A percentile compares a stretch with the other conserved stretches of the same genome.
Conservation (phyloP, 495 filamentous ascomycete species). For the Letharia columbiana region DNA sequence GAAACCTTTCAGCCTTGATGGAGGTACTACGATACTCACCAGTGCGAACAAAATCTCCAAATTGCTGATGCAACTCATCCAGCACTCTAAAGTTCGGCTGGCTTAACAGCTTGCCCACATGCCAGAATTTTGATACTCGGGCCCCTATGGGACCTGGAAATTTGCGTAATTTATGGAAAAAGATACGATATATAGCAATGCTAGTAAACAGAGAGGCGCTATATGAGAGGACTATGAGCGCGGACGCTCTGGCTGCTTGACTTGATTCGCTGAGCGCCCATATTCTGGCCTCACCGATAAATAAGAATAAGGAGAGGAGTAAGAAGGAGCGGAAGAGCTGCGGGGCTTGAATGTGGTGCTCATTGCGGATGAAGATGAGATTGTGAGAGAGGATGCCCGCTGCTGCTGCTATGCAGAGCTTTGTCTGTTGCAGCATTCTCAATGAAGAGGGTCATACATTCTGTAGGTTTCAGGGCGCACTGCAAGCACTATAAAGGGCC, state of each 20-base stretch:
- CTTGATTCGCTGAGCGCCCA: background rate
- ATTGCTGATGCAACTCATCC: slow-evolving; percentile 26
- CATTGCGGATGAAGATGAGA: slow-evolving; percentile 22
- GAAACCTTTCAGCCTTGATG: background rate
- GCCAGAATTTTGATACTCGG: slow-evolving; percentile 38
- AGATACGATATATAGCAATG: slow-evolving; percentile 39
- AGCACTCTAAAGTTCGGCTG: slow-evolving; percentile 33
- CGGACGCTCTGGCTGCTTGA: background rate
- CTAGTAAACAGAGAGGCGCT: slow-evolving; percentile 34
- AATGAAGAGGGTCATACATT: background rate
- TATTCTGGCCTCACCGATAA: background rate
- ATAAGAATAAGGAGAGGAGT: background rate
- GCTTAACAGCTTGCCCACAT: slow-evolving; percentile 27
- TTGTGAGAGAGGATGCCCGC: slow-evolving; percentile 21
- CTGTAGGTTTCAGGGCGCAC: background rate
- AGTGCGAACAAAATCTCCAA: slow-evolving; percentile 37
- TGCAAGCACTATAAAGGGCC: background rate
- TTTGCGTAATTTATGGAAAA: slow-evolving; percentile 37
- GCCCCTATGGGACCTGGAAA: slow-evolving; percentile 41
- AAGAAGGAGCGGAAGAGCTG: slow-evolving; percentile 1
- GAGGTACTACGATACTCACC: background rate
- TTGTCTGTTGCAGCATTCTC: background rate
- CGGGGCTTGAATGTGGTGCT: slow-evolving; percentile 24
- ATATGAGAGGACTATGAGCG: slow-evolving; percentile 24
- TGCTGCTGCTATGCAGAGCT: slow-evolving; percentile 1